phyloP scores from a whole-genome alignment of 257 asterid genomes.

The Echites panduratus region DNA sequence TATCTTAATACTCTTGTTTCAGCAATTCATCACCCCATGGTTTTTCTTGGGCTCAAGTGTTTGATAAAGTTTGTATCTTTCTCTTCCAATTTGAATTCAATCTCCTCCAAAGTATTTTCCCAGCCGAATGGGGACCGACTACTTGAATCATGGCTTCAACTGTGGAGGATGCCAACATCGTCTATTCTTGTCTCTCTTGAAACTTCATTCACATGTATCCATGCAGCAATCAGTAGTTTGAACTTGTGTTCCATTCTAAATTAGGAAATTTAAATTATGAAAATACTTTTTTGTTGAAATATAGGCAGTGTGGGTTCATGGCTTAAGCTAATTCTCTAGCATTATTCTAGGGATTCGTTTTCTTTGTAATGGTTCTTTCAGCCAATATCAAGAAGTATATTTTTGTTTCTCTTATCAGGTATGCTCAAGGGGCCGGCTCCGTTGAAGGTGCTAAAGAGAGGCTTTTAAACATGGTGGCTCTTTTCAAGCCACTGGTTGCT shows the following conservation, averaged over 20 bases:
- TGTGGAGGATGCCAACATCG: background rate
- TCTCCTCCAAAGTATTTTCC: background rate
- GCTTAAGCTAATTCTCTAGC: background rate
- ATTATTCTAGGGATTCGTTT: background rate
- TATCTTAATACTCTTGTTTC: too few relatives aligned
- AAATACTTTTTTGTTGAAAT: background rate
- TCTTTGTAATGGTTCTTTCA: background rate
- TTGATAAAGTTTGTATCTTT: background rate
- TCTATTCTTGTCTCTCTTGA: too few relatives aligned
- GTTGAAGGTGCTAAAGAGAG: conserved; percentile 37
- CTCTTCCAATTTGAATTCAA: background rate
- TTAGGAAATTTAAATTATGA: background rate
- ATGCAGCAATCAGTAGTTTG: too few relatives aligned
- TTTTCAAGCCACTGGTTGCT: conserved; percentile 53
- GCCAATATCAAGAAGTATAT: background rate
- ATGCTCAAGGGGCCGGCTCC: conserved; percentile 70
- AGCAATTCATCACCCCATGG: too few relatives aligned
- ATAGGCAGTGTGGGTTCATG: background rate
- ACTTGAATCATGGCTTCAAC: too few relatives aligned
- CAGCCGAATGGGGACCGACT: too few relatives aligned
- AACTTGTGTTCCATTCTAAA: background rate
- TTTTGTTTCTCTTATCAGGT: conserved; percentile 14
- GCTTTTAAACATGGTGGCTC: conserved; percentile 50
- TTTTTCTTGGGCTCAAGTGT: background rate
- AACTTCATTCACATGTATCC: background rate